Evolutionary conservation across 139 green algal genomes (phyloP).

Genomic region (Asterochloris sp.): DNA sequence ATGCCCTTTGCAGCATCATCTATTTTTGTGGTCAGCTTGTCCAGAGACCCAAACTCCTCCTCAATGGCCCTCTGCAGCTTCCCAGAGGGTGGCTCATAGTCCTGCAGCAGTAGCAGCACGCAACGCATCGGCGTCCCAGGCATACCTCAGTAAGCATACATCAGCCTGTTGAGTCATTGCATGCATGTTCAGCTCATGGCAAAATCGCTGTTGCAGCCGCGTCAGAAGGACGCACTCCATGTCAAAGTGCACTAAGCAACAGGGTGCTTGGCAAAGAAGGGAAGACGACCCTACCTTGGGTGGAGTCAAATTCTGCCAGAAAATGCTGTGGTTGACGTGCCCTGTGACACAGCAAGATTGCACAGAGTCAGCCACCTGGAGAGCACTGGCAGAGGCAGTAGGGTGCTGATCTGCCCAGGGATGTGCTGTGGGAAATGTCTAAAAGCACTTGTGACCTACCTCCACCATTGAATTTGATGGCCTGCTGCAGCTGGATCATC

Average conservation of each 20-base stretch:
- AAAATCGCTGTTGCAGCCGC: no score
- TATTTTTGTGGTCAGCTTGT: constrained; percentile 75
- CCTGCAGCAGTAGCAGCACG: constrained; percentile 38
- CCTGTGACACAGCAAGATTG: constrained; percentile 41
- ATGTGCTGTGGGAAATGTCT: not conserved
- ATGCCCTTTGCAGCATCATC: constrained; percentile 72
- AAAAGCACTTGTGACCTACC: constrained; percentile 37
- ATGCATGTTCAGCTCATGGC: not conserved
- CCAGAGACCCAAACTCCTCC: constrained; percentile 84
- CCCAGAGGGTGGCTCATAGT: constrained; percentile 72
- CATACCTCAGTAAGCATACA: not conserved
- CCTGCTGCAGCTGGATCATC: constrained; percentile 81
- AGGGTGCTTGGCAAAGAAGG: not conserved
- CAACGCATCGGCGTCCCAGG: no score
- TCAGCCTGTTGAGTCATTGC: not conserved
- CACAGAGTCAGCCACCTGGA: not conserved
- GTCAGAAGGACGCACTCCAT: no score
- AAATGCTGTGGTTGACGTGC: constrained; percentile 96
- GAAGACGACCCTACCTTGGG: constrained; percentile 55
- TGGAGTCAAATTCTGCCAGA: constrained; percentile 92
- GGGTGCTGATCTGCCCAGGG: not conserved
- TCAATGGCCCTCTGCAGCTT: constrained; percentile 77
- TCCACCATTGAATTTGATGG: constrained; percentile 96
- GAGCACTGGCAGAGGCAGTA: not conserved
- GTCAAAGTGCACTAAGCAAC: no score